Evolutionary conservation across 164 flowering plant genomes (phyloP).

Genomic region (Liquidambar formosana): DNA sequence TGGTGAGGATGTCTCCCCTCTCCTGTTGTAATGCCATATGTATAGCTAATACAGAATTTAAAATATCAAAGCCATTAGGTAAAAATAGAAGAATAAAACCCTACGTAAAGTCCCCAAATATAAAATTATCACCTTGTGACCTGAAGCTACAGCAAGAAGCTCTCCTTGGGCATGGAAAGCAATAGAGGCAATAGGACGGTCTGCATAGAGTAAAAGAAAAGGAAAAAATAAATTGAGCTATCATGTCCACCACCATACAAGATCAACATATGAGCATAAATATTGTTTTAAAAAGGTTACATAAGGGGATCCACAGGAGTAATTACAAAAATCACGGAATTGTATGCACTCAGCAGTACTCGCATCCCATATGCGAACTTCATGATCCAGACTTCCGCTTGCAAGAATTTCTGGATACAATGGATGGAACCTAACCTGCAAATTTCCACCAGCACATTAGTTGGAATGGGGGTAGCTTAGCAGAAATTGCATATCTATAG

Average conservation of each 20-base stretch:
- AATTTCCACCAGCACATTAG: constrained; percentile 9
- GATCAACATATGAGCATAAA: neutral
- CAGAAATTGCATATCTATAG: neutral
- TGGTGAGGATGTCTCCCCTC: constrained; percentile 67
- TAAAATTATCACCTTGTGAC: constrained; percentile 74
- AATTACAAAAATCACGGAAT: constrained; percentile 83
- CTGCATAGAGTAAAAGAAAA: constrained; percentile 36
- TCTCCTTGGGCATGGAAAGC: constrained; percentile 98
- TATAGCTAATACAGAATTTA: constrained; percentile 49
- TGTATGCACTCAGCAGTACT: constrained; percentile 81
- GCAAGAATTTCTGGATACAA: constrained; percentile 75
- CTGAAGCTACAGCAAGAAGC: constrained; percentile 94
- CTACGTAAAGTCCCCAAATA: neutral
- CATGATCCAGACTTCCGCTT: constrained; percentile 98
- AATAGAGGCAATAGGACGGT: constrained; percentile 94
- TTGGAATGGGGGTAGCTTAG: neutral
- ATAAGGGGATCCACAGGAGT: constrained; percentile 5
- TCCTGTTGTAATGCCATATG: constrained; percentile 84
- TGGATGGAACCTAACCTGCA: constrained; percentile 96
- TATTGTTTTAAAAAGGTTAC: neutral
- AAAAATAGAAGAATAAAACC: neutral
- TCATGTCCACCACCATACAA: constrained; percentile 3
- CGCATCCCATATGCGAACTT: constrained; percentile 95
- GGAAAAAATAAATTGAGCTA: neutral
- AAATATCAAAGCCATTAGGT: neutral